Percentiles rank a stretch among this genome's conserved stretches.
phyloP scores from a whole-genome alignment of 768 basidiomycete species.

The Pulveroboletus sp. region DNA sequence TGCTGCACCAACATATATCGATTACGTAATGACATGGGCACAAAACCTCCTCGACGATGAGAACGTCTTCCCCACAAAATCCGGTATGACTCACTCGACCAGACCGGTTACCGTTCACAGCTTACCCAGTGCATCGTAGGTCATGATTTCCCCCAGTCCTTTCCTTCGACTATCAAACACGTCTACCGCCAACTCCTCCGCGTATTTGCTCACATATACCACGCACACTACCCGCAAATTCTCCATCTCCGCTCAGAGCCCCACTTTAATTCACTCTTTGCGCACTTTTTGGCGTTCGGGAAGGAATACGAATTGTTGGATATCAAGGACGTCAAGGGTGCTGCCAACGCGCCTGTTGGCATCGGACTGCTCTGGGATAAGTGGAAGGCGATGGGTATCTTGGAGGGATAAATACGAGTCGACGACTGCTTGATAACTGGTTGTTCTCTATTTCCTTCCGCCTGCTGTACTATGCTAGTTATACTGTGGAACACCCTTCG shows the following conservation, averaged over 20 bases:
- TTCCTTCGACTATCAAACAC: conserved; percentile 87
- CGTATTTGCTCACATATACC: conserved; percentile 95
- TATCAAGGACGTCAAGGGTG: conserved; percentile 79
- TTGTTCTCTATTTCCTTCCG: neutral
- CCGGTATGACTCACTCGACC: conserved; percentile 50
- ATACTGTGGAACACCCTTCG: neutral
- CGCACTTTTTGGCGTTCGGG: conserved; percentile 96
- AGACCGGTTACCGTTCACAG: neutral
- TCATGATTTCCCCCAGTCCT: conserved; percentile 79
- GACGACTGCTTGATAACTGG: neutral
- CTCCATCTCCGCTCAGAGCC: conserved; percentile 91
- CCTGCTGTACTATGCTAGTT: conserved; percentile 14
- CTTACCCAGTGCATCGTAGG: conserved; percentile 43
- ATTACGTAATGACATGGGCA: conserved; percentile 96
- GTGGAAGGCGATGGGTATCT: conserved; percentile 83
- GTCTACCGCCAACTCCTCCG: conserved; percentile 96
- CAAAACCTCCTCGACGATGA: conserved; percentile 95
- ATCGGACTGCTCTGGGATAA: conserved; percentile 80
- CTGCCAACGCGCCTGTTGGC: conserved; percentile 56
- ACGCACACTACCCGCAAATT: conserved; percentile 88
- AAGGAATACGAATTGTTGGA: conserved; percentile 90
- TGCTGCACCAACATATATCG: conserved; percentile 93
- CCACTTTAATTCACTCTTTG: conserved; percentile 96
- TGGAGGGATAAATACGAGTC: conserved; percentile 37
- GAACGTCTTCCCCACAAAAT: conserved; percentile 89